Evolutionary conservation across 179 eudicot species (phyloP).

Genomic region (Vitellaria paradoxa): DNA sequence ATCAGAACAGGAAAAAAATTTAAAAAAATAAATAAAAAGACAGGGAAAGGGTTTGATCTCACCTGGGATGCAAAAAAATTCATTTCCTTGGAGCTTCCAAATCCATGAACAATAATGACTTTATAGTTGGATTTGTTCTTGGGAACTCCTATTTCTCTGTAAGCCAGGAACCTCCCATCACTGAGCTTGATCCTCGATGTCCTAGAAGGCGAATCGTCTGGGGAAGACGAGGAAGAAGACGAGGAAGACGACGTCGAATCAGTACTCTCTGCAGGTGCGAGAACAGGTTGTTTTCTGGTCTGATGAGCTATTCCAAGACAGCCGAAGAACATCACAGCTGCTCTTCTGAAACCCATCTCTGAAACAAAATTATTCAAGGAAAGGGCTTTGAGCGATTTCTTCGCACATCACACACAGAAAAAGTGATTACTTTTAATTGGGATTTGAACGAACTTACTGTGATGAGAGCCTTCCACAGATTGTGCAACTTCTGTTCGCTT

Average conservation of each 20-base stretch:
- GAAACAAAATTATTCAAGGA: not conserved
- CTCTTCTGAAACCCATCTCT: constrained; percentile 10
- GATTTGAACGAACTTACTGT: too few relatives aligned
- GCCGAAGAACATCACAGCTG: constrained; percentile 9
- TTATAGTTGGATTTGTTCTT: constrained; percentile 42
- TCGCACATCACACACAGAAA: too few relatives aligned
- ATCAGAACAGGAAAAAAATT: not conserved
- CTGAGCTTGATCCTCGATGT: constrained; percentile 43
- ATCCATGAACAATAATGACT: constrained; percentile 64
- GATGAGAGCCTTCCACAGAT: too few relatives aligned
- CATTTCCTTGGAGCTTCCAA: constrained; percentile 55
- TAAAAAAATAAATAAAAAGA: too few relatives aligned
- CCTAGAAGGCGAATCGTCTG: not conserved
- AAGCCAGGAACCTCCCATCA: constrained; percentile 70
- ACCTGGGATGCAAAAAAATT: constrained; percentile 51
- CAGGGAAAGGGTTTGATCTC: constrained; percentile 1
- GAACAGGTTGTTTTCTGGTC: not conserved
- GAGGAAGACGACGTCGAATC: not conserved
- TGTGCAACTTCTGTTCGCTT: too few relatives aligned
- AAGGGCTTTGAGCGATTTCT: too few relatives aligned
- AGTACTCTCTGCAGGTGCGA: not conserved
- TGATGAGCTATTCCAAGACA: constrained; percentile 12
- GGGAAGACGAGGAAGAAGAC: not conserved
- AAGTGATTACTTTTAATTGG: not conserved
- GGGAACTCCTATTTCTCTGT: constrained; percentile 60